These are phyloP conservation scores for Rhizopus stolonifer DNA, from an alignment of 371 early-diverging fungal genomes.

Conservation along the genomic window DNA sequence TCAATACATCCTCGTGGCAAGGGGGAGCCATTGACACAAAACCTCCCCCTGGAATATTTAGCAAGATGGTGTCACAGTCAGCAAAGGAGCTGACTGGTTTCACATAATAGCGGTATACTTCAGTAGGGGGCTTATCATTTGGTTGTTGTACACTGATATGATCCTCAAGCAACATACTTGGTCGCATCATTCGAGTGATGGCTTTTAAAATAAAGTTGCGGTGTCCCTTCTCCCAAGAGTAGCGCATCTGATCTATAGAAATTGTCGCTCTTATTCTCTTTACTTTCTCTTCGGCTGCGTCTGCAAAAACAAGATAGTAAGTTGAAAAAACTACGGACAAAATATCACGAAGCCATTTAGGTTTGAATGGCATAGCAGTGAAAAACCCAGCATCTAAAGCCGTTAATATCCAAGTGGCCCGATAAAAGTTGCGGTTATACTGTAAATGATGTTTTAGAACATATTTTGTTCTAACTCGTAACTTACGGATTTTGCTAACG, in stretches of 20 bases:
- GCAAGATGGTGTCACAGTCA: slow-evolving; percentile 58
- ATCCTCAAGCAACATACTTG: slow-evolving; percentile 54
- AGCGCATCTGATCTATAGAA: slow-evolving; percentile 85
- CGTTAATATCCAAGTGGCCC: slow-evolving; percentile 90
- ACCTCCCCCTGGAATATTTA: slow-evolving; percentile 85
- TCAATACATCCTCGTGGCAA: slow-evolving; percentile 72
- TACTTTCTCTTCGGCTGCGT: slow-evolving; percentile 85
- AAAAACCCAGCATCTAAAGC: slow-evolving; percentile 95
- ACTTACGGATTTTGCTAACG: slow-evolving; percentile 60
- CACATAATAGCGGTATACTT: slow-evolving; percentile 55
- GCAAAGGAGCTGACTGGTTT: slow-evolving; percentile 44
- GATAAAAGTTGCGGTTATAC: slow-evolving; percentile 90
- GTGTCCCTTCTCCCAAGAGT: slow-evolving; percentile 85
- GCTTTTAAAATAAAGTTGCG: slow-evolving; percentile 65
- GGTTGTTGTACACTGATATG: slow-evolving; percentile 56
- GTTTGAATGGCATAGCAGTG: slow-evolving; percentile 84
- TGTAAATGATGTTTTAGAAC: slow-evolving; percentile 33
- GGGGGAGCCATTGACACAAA: slow-evolving; percentile 83
- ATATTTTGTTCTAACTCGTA: background rate
- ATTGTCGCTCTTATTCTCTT: slow-evolving; percentile 75
- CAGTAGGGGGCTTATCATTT: slow-evolving; percentile 38
- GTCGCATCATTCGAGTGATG: slow-evolving; percentile 49
- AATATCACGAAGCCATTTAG: slow-evolving; percentile 73
- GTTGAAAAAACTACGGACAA: slow-evolving; percentile 74
- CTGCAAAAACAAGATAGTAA: slow-evolving; percentile 86